Percentiles rank a stretch among this genome's conserved stretches.
Conservation (phyloP, 2,329 filamentous ascomycete genomes). For the Ilyonectria mors-panacis region DNA sequence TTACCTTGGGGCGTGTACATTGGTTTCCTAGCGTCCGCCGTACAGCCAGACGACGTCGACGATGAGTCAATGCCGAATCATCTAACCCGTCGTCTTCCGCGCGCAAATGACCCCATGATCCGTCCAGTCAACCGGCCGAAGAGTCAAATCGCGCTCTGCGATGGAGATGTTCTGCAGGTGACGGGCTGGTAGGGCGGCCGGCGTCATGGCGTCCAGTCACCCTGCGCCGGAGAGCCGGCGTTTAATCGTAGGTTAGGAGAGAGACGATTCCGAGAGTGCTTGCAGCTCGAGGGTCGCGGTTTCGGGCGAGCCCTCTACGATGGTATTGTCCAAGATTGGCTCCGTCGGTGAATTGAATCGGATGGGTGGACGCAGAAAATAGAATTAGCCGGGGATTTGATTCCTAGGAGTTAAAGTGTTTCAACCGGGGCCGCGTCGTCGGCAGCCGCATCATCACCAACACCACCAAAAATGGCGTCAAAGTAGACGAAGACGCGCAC, state of each 20-base stretch:
- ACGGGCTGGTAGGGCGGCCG: slow-evolving; percentile 2
- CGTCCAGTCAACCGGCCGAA: slow-evolving; percentile 22
- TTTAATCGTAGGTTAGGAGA: slow-evolving; percentile 13
- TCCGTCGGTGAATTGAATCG: background rate
- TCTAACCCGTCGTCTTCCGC: slow-evolving; percentile 17
- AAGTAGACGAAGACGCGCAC: background rate
- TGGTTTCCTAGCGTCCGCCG: slow-evolving; percentile 26
- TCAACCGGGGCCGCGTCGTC: slow-evolving; percentile 42
- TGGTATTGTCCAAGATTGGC: slow-evolving; percentile 7
- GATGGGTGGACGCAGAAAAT: slow-evolving; percentile 27
- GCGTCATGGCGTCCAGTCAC: slow-evolving; percentile 7
- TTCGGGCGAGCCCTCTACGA: background rate
- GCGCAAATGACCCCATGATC: slow-evolving; percentile 42
- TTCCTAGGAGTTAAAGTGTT: slow-evolving; percentile 28
- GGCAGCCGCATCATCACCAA: slow-evolving; percentile 29
- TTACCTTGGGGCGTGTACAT: slow-evolving; percentile 22
- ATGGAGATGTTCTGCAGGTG: slow-evolving; percentile 10
- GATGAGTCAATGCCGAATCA: slow-evolving; percentile 48
- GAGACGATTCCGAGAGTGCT: slow-evolving; percentile 1
- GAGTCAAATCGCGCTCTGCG: slow-evolving; percentile 7
- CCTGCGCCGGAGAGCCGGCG: slow-evolving; percentile 10
- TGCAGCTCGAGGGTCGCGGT: background rate
- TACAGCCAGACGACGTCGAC: slow-evolving; percentile 5
- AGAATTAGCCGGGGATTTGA: slow-evolving; percentile 16
- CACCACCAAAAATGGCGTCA: slow-evolving; percentile 16